These are phyloP conservation scores for Aspergillus fructus DNA, from an alignment of 2,329 filamentous ascomycete species.

Conservation along the genomic window DNA sequence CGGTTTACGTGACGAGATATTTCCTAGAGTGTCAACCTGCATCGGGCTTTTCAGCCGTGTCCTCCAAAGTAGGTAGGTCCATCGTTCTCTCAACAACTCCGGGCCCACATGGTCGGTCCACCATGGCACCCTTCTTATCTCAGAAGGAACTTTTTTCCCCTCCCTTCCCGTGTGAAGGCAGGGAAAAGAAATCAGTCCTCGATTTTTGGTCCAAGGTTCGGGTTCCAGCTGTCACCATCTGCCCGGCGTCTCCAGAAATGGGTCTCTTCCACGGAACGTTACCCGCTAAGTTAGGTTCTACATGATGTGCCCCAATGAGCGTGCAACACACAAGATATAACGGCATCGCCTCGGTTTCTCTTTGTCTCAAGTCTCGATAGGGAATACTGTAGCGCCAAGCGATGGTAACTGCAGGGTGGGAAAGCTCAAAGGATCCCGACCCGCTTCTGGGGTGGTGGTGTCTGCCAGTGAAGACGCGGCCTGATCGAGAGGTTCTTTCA, in stretches of 20 bases:
- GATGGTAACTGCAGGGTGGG: slow-evolving; percentile 5
- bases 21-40: slow-evolving; percentile 20
- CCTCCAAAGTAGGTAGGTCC: slow-evolving; percentile 3
- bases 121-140: slow-evolving; percentile 9
- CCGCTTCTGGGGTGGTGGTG: slow-evolving; percentile 10
- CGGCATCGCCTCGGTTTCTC: slow-evolving; percentile 15
- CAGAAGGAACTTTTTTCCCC: neutral
- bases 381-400: slow-evolving; percentile 19
- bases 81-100: slow-evolving; percentile 6
- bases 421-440: slow-evolving; percentile 5
- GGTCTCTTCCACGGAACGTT: slow-evolving; percentile 10
- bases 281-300: slow-evolving; percentile 10
- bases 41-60: slow-evolving; percentile 14
- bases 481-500: slow-evolving; percentile 6
- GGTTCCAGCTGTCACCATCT: neutral
- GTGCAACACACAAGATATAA: slow-evolving; percentile 11
- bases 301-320: slow-evolving; percentile 20
- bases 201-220: neutral
- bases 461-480: slow-evolving; percentile 8
- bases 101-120: slow-evolving; percentile 13
- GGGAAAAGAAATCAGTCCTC: neutral
- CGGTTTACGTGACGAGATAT: slow-evolving; percentile 9
- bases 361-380: slow-evolving; percentile 15
- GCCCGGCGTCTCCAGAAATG: neutral
- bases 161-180: neutral